Base-by-base conservation (phyloP, 2,329 filamentous ascomycete genomes). In the Epichloe typhina region DNA sequence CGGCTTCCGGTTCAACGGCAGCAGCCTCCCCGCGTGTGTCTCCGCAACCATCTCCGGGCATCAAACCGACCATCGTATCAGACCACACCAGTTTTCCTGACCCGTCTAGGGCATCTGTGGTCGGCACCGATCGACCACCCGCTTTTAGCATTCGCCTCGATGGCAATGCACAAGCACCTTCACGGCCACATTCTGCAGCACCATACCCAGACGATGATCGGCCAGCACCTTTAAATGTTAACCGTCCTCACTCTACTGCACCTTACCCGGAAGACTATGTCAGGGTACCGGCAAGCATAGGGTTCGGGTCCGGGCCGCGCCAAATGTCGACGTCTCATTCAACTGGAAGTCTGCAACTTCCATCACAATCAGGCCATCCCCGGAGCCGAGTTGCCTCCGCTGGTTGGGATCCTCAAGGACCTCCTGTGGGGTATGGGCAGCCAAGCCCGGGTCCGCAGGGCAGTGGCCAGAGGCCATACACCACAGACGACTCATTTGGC, bases 201-300 rank as follows among this genome's bases (percentile, higher is more conserved):
- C 85, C 85, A 1, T 89, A 89, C 58, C 85, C 85, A 0, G 74
- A 82, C 47, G 83, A 86, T 56, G 82, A 86, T 56, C 71, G 72
- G 49, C 76, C 80, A 19, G 70, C 75, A 45, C 73, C 71, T n/a
- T 62, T 73, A 43, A 69, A 64, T 51, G 53, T 71, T 17, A 62
- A 58, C 47, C 68, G 75, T 37, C 67, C 75, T 4, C 70, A 69
- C 51, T 75, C 75, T 3, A 63, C 66, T 3, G 71, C 71, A 0
- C 75, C 76, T 0, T 79, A 79, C 53, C 76, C 75, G 3, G 75
- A 77, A 42, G 74, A 78, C 50, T 76, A 78, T 48, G 59, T 69
- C 48, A 60, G 56, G 31, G 56, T 55, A 46, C 50, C 61, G 54
- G 49, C 64, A 56, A 53, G 67, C 2, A 64, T 71, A 3, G 68